phyloP scores from a whole-genome alignment of 441 rosid genomes.

The Hura crepitans region DNA sequence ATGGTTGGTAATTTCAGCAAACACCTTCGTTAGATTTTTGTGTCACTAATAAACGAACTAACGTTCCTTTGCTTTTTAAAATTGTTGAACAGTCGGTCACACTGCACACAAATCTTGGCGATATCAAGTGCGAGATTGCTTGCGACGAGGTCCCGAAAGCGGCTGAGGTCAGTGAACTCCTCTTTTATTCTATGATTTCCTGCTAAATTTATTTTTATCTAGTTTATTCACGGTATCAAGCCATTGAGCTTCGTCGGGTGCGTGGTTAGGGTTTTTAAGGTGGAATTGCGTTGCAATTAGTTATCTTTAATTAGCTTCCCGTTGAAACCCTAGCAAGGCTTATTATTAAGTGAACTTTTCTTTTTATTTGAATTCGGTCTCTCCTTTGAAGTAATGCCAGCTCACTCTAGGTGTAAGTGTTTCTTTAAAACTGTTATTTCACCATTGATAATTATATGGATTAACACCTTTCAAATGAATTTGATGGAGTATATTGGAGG shows the following conservation, averaged over 20 bases:
- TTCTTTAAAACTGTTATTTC: background rate
- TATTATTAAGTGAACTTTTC: background rate
- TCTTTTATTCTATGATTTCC: background rate
- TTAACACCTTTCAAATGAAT: too few relatives aligned
- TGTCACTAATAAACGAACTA: background rate
- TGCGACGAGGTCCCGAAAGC: slow-evolving; percentile 92
- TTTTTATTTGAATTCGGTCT: background rate
- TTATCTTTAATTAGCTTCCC: background rate
- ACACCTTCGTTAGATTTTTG: background rate
- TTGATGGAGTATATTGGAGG: background rate
- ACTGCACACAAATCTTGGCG: slow-evolving; percentile 92
- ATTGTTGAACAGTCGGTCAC: slow-evolving; percentile 67
- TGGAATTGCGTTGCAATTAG: background rate
- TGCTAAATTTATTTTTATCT: background rate
- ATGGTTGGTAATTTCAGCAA: slow-evolving; percentile 21
- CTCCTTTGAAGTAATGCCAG: too few relatives aligned
- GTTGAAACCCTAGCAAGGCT: background rate
- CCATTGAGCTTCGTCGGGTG: background rate
- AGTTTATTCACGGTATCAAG: background rate
- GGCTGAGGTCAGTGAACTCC: slow-evolving; percentile 58
- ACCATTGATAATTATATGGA: too few relatives aligned
- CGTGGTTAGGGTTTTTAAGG: background rate
- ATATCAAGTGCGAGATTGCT: slow-evolving; percentile 91
- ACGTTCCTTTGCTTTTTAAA: background rate
- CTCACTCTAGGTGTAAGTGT: background rate